phyloP scores from a whole-genome alignment of 2,329 filamentous ascomycete genomes.

The Neodidymelliopsis sp. region DNA sequence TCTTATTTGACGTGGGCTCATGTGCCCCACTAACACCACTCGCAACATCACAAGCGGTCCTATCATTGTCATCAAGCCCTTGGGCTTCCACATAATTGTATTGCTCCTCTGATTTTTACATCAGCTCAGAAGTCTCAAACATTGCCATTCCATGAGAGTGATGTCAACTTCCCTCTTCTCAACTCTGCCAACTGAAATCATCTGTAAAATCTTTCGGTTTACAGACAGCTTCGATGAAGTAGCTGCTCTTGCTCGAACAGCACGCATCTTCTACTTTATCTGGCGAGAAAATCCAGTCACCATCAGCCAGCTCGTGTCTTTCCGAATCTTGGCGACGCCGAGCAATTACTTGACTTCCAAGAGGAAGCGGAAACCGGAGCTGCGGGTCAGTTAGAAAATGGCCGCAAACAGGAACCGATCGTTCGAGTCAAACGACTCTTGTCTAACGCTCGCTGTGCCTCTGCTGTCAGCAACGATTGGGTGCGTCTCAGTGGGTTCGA shows the following conservation, averaged over 20 bases:
- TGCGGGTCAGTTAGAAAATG: neutral
- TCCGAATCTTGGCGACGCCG: neutral
- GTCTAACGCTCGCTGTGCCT: slow-evolving; percentile 19
- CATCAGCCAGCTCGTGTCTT: slow-evolving; percentile 22
- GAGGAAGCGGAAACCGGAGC: slow-evolving; percentile 1
- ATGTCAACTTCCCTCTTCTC: slow-evolving; percentile 15
- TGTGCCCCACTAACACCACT: neutral
- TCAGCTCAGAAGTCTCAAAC: too few relatives aligned
- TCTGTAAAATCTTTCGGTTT: slow-evolving; percentile 25
- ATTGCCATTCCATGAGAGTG: too few relatives aligned
- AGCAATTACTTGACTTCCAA: neutral
- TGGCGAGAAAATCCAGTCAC: slow-evolving; percentile 21
- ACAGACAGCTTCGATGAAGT: slow-evolving; percentile 23
- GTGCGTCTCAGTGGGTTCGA: slow-evolving; percentile 12
- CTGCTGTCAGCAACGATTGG: slow-evolving; percentile 17
- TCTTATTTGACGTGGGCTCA: slow-evolving; percentile 4
- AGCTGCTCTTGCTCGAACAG: slow-evolving; percentile 25
- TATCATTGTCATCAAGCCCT: too few relatives aligned
- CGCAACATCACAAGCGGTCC: too few relatives aligned
- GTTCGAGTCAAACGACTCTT: slow-evolving; percentile 19
- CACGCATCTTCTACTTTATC: slow-evolving; percentile 23
- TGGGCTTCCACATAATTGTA: too few relatives aligned
- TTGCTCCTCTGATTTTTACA: neutral
- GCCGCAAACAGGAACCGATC: slow-evolving; percentile 4
- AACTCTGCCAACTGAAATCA: slow-evolving; percentile 25